phyloP scores from a whole-genome alignment of 2,329 filamentous ascomycete species.

The Paraphoma chrysanthemicola region DNA sequence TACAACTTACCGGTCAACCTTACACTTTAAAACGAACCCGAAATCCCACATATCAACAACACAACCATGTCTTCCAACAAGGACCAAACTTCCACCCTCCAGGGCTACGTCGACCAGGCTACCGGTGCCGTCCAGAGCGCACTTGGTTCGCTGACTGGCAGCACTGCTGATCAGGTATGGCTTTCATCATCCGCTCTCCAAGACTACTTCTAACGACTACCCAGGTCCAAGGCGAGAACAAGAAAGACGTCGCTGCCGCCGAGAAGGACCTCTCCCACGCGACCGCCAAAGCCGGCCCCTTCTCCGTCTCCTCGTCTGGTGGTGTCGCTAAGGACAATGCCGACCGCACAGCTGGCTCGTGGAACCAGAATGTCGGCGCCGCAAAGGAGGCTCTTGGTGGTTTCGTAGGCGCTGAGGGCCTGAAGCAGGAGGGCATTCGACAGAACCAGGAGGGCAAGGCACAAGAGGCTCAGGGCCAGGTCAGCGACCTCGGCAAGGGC shows the following conservation, averaged over 20 bases:
- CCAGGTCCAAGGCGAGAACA: conserved; percentile 66
- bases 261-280: conserved; percentile 79
- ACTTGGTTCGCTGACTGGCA: conserved; percentile 77
- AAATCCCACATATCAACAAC: conserved; percentile 2
- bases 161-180: conserved; percentile 67
- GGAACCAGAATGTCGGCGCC: conserved; percentile 89
- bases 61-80: conserved; percentile 59
- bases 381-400: conserved; percentile 83
- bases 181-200: background rate
- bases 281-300: conserved; percentile 74
- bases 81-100: conserved; percentile 73
- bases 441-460: conserved; percentile 83
- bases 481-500: conserved; percentile 76
- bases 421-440: conserved; percentile 76
- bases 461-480: conserved; percentile 82
- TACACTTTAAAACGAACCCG: background rate
- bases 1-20: background rate
- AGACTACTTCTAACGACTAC: conserved; percentile 28
- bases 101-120: conserved; percentile 71
- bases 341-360: conserved; percentile 74
- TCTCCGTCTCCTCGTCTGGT: conserved; percentile 73
- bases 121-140: conserved; percentile 75
- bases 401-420: conserved; percentile 73
- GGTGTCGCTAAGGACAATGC: conserved; percentile 74
- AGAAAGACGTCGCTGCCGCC: conserved; percentile 69